Evolutionary conservation across 225 moss, liverwort and hornwort genomes (phyloP).

Genomic region (Bryum argenteum): DNA sequence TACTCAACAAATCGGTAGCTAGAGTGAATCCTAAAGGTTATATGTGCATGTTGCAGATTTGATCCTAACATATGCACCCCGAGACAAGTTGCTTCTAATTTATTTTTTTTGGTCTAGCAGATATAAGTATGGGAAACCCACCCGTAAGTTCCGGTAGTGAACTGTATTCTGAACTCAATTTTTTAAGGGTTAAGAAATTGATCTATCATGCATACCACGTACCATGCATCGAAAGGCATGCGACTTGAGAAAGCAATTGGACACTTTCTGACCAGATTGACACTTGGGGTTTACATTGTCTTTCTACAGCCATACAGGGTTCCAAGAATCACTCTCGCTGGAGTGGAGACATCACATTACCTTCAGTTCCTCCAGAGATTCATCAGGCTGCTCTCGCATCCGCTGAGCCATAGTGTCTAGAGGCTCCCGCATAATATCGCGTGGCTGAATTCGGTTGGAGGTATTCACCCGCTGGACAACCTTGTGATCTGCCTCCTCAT

Average conservation of each 20-base stretch:
- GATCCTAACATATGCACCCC: too few relatives aligned
- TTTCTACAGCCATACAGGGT: not conserved
- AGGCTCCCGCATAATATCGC: slow-evolving; percentile 67
- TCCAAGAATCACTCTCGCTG: slow-evolving; percentile 13
- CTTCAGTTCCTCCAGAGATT: slow-evolving; percentile 70
- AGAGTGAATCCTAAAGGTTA: slow-evolving; percentile 6
- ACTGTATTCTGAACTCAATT: too few relatives aligned
- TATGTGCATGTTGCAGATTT: not conserved
- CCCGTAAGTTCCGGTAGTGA: too few relatives aligned
- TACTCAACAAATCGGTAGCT: slow-evolving; percentile 6
- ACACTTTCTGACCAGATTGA: too few relatives aligned
- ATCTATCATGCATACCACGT: too few relatives aligned
- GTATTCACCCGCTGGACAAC: slow-evolving; percentile 71
- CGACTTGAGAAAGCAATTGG: too few relatives aligned
- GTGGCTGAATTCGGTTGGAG: slow-evolving; percentile 61
- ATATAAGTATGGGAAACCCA: too few relatives aligned
- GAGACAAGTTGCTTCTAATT: too few relatives aligned
- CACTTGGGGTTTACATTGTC: too few relatives aligned
- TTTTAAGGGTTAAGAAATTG: too few relatives aligned
- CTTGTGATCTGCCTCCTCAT: slow-evolving; percentile 56
- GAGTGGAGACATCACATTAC: slow-evolving; percentile 31
- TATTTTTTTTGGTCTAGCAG: too few relatives aligned
- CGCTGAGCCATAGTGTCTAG: slow-evolving; percentile 68
- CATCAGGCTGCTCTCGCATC: slow-evolving; percentile 75
- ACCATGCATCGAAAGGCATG: too few relatives aligned